Percentiles rank a stretch among this genome's conserved stretches.
These are phyloP conservation scores for Echium plantagineum DNA, from an alignment of 257 asterid genomes.

Conservation along the genomic window DNA sequence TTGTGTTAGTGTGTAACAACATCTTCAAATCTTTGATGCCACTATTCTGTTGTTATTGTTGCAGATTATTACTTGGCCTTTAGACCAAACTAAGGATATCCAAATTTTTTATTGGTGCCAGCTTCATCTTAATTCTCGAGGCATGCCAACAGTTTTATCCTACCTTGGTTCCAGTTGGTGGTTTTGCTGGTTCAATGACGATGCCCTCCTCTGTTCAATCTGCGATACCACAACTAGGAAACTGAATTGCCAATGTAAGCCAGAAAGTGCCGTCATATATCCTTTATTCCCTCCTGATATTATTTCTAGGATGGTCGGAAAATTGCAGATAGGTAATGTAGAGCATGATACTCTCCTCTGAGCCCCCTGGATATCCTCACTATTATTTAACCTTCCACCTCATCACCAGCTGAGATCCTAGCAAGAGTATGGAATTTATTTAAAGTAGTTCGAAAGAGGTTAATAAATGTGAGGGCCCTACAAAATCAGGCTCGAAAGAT, in stretches of 20 bases:
- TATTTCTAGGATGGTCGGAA: slow-evolving; percentile 94
- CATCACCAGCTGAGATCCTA: slow-evolving; percentile 63
- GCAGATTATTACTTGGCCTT: no score
- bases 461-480: slow-evolving; percentile 86
- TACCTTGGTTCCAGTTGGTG: slow-evolving; percentile 34
- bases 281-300: slow-evolving; percentile 96
- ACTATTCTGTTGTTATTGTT: no score
- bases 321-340: slow-evolving; percentile 94
- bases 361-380: slow-evolving; percentile 96
- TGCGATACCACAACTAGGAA: slow-evolving; percentile 32
- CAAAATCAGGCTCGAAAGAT: slow-evolving; percentile 46
- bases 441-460: slow-evolving; percentile 71
- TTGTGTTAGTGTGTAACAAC: slow-evolving; percentile 33
- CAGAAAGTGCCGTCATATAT: slow-evolving; percentile 67
- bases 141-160: slow-evolving; percentile 58
- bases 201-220: slow-evolving; percentile 38
- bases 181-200: slow-evolving; percentile 37
- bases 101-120: no score
- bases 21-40: no score
- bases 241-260: slow-evolving; percentile 26
- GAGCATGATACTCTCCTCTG: slow-evolving; percentile 92
- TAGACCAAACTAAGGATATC: no score
- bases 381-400: slow-evolving; percentile 65
- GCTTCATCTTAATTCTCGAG: no score
- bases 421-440: slow-evolving; percentile 88